Evolutionary conservation across 1,284 basidiomycete genomes (phyloP), one percentile per base, ranked within the genome.

Genomic region (Phlebopus sp.): DNA sequence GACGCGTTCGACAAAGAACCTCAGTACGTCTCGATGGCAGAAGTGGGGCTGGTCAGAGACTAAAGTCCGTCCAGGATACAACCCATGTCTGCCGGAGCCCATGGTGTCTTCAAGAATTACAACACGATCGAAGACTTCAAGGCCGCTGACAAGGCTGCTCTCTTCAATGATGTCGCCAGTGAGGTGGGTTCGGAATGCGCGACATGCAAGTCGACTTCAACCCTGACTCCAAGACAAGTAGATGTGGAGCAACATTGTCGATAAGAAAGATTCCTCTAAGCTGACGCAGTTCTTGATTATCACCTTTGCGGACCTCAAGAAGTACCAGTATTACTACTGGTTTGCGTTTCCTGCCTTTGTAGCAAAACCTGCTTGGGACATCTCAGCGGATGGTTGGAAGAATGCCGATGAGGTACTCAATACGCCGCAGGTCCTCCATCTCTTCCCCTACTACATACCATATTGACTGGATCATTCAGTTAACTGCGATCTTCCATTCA

Each of bases 81-180:
- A 0, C 55, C 70, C 0, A 60, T 73, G 50, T 68, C 77, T 2
- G 70, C 78, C 14, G 42, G 65, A 0, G 71, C 79, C 1, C 60
- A 52, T 5, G 96, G 96, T 9, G 69, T 75, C 1, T 77, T 98
- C 59, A 95, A 93, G 76, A 94, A 94, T 65, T 95, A 81, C 72
- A 99, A 99, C 64, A 98, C 97, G 2, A 86, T 98, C 57, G 95
- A 98, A 59, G 92, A 97, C 11, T 99, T 99, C 73, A 94, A 90
- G 60, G 78, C 80, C 2, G 84, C 86, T 1, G 91, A 97, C 59
- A 98, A 99, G 75, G 82, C 85, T 18, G 79, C 79, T 13, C 67
- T 97, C 7, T 93, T 98, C 67, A 88, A 90, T 51, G 60, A 75
- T 18, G 67, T 85, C 46, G 77, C 83, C 0, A 76, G 84, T 53